These are phyloP conservation scores for Paraleonurus japonicus DNA, from an alignment of 257 asterid genomes.

Conservation along the genomic window DNA sequence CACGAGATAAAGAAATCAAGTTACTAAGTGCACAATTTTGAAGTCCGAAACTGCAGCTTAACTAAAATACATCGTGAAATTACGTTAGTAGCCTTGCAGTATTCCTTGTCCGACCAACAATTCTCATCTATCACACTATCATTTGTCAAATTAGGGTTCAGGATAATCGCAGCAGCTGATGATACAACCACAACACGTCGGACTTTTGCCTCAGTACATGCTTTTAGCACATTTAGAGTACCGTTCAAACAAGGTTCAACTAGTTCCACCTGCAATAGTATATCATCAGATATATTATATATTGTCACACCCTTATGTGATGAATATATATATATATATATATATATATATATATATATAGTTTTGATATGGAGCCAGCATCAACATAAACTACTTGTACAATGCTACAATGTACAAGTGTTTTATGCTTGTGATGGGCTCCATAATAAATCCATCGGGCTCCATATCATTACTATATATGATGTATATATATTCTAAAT, in stretches of 20 bases:
- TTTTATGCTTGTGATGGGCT: no score
- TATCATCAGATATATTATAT: background rate
- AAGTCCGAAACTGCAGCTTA: background rate
- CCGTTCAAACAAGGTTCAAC: constrained; percentile 74
- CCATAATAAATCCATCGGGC: no score
- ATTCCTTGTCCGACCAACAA: constrained; percentile 80
- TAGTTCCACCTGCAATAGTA: constrained; percentile 56
- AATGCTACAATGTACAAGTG: no score
- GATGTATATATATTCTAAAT: no score
- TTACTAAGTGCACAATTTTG: background rate
- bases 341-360: no score
- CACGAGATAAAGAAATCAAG: background rate
- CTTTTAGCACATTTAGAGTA: constrained; percentile 70
- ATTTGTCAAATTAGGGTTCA: constrained; percentile 65
- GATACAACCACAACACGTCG: constrained; percentile 65
- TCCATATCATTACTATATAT: no score
- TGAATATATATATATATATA: background rate
- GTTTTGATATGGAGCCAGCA: no score
- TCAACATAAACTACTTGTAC: no score
- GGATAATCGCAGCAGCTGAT: constrained; percentile 47
- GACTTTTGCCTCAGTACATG: constrained; percentile 58
- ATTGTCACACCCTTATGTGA: background rate
- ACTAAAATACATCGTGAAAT: background rate
- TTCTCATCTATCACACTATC: constrained; percentile 52
- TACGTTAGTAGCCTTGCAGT: constrained; percentile 68